phyloP scores from a whole-genome alignment of 1,284 basidiomycete species.

The Pascua guehoae region DNA sequence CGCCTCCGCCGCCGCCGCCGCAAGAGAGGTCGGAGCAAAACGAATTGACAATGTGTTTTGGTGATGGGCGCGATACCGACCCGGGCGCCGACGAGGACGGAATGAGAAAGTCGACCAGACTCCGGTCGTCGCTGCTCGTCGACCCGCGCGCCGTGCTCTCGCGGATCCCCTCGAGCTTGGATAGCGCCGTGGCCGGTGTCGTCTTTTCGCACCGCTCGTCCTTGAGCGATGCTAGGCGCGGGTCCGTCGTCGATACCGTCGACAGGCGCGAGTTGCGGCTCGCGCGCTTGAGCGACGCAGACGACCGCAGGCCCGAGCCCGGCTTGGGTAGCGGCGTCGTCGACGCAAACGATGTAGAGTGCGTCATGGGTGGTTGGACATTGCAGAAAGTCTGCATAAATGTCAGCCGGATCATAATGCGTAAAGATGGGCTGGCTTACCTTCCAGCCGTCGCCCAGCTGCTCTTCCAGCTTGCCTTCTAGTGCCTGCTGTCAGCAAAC shows the following conservation, averaged over 20 bases:
- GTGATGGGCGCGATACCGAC: background rate
- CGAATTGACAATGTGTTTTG: background rate
- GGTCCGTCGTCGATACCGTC: slow-evolving; percentile 6
- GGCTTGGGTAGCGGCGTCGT: slow-evolving; percentile 32
- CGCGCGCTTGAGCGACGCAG: slow-evolving; percentile 4
- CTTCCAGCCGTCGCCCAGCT: slow-evolving; percentile 28
- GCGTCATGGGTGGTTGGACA: slow-evolving; percentile 2
- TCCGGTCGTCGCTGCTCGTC: background rate
- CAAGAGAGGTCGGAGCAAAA: background rate
- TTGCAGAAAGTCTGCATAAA: slow-evolving; percentile 2
- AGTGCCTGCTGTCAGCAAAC: slow-evolving; percentile 19
- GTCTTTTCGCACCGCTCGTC: background rate
- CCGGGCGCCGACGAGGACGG: background rate
- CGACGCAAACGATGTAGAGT: slow-evolving; percentile 13
- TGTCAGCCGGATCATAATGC: no score
- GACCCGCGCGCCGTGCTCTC: slow-evolving; percentile 3
- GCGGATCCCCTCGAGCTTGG: slow-evolving; percentile 5
- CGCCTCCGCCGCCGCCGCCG: no score
- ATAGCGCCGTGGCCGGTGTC: slow-evolving; percentile 5
- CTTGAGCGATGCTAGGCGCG: background rate
- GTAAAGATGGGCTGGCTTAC: no score
- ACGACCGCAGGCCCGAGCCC: slow-evolving; percentile 1
- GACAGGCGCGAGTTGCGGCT: slow-evolving; percentile 5
- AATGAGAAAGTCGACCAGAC: slow-evolving; percentile 3
- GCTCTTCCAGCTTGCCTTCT: slow-evolving; percentile 28